A percentile compares a stretch with the other conserved stretches of the same genome.
phyloP scores from a whole-genome alignment of 768 basidiomycete genomes.

The Calocybe indica region DNA sequence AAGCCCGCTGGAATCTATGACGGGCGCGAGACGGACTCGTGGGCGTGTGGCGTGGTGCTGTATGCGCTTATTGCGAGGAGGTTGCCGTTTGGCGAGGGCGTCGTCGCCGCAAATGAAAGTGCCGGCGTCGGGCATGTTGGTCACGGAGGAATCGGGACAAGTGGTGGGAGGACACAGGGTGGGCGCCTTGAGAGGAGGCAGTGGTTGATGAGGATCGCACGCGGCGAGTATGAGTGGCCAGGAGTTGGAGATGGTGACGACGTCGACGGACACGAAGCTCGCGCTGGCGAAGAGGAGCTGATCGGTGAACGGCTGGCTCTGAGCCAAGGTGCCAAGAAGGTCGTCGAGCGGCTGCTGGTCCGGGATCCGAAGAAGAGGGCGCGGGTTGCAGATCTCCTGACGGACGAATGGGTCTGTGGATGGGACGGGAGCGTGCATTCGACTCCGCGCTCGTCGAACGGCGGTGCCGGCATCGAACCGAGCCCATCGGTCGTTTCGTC shows the following conservation, averaged over 20 bases:
- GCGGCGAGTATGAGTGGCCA: constrained; percentile 77
- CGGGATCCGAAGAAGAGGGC: constrained; percentile 64
- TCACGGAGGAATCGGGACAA: constrained; percentile 37
- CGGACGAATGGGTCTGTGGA: constrained; percentile 41
- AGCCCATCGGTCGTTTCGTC: too few species aligned
- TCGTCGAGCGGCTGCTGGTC: constrained; percentile 61
- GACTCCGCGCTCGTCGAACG: too few species aligned
- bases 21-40: constrained; percentile 79
- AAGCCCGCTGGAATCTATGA: constrained; percentile 56
- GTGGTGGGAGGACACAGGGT: constrained; percentile 14
- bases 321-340: constrained; percentile 39
- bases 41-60: constrained; percentile 87
- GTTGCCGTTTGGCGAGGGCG: constrained; percentile 68
- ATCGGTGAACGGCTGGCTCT: constrained; percentile 29
- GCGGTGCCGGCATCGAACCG: too few species aligned
- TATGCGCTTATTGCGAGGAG: constrained; percentile 68
- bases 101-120: constrained; percentile 11
- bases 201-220: constrained; percentile 76
- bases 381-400: constrained; percentile 59
- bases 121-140: constrained; percentile 34
- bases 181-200: constrained; percentile 30
- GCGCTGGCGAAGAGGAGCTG: constrained; percentile 22
- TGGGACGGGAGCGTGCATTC: constrained; percentile 12
- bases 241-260: constrained; percentile 10
- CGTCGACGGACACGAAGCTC: neutral